Conservation (phyloP, 129 eudicot genomes). For the Flaveria ramosissima region DNA sequence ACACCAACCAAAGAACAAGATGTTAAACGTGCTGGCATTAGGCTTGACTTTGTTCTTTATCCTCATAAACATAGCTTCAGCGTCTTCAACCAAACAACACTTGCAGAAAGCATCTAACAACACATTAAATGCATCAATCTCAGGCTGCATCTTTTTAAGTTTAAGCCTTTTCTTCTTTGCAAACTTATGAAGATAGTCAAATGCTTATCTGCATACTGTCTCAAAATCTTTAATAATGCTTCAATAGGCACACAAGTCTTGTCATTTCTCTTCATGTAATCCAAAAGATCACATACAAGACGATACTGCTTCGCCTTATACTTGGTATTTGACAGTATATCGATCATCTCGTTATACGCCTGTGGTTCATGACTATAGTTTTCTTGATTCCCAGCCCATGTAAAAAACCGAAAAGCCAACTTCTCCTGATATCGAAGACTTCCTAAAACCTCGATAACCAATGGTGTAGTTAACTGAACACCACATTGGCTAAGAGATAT, state of each 20-base stretch:
- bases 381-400: conserved; percentile 83
- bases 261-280: conserved; percentile 71
- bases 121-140: conserved; percentile 71
- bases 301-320: conserved; percentile 77
- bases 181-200: conserved; percentile 72
- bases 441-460: conserved; percentile 58
- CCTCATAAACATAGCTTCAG: conserved; percentile 65
- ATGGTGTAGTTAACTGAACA: conserved; percentile 51
- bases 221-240: conserved; percentile 55
- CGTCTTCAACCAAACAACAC: conserved; percentile 79
- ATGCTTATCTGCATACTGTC: conserved; percentile 76
- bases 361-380: conserved; percentile 64
- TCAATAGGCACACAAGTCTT: conserved; percentile 67
- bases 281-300: conserved; percentile 76
- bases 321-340: conserved; percentile 75
- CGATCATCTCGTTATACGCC: conserved; percentile 72
- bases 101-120: conserved; percentile 81
- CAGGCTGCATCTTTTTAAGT: conserved; percentile 72
- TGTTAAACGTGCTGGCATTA: conserved; percentile 64
- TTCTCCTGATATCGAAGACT: conserved; percentile 74
- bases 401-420: conserved; percentile 80
- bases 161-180: conserved; percentile 84
- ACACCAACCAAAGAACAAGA: conserved; percentile 93
- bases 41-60: conserved; percentile 64
- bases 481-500: conserved; percentile 47